phyloP scores from a whole-genome alignment of 345 rosid species.

The Linum trigynum region DNA sequence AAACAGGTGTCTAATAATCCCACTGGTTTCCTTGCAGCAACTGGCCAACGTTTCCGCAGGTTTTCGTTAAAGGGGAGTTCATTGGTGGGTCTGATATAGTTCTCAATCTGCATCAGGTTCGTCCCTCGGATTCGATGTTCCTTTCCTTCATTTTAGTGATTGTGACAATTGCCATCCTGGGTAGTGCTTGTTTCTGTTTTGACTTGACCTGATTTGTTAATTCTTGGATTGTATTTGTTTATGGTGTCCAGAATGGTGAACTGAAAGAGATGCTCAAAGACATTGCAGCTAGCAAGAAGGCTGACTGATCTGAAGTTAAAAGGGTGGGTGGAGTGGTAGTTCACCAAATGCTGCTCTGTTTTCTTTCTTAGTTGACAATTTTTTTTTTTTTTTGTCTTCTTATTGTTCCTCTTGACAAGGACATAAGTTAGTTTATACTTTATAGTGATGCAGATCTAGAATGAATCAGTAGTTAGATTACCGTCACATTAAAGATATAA shows the following conservation, averaged over 20 bases:
- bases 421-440: too few relatives aligned
- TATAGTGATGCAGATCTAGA: too few relatives aligned
- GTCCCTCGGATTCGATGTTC: neutral
- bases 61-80: constrained; percentile 89
- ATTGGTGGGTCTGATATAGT: constrained; percentile 93
- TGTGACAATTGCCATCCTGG: neutral
- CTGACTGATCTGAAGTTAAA: too few relatives aligned
- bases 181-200: constrained; percentile 2
- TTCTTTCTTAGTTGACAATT: too few relatives aligned
- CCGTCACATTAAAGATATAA: too few relatives aligned
- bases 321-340: too few relatives aligned
- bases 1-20: too few relatives aligned
- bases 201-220: too few relatives aligned
- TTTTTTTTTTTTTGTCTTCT: too few relatives aligned
- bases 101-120: constrained; percentile 86
- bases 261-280: constrained; percentile 74
- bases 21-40: constrained; percentile 36
- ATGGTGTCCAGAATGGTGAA: constrained; percentile 55
- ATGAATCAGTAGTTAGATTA: too few relatives aligned
- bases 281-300: constrained; percentile 1
- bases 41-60: constrained; percentile 97
- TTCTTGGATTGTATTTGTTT: neutral
- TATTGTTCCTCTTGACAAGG: too few relatives aligned
- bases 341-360: too few relatives aligned
- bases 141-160: neutral